Conservation (phyloP, 1,139 yeast species). For the Taphrina wiesneri region DNA sequence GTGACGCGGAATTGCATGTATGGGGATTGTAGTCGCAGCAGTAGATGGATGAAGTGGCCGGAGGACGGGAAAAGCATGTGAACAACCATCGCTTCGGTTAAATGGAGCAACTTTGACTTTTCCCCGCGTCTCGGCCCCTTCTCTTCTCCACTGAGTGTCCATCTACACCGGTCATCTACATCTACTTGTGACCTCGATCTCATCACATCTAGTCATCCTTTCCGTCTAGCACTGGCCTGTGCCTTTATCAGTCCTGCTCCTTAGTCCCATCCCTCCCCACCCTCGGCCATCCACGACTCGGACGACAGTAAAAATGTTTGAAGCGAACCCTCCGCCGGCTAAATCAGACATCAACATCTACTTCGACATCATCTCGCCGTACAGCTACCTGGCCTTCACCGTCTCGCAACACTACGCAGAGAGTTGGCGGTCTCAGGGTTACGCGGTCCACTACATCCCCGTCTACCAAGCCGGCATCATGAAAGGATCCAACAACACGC, state of each 20-base stretch:
- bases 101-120: neutral
- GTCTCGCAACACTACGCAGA: conserved; percentile 4
- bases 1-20: too few species aligned
- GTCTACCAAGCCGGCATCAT: conserved; percentile 8
- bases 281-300: too few species aligned
- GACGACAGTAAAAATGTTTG: conserved; percentile 1
- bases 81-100: neutral
- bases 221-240: too few species aligned
- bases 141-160: neutral
- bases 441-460: conserved; percentile 21
- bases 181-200: too few species aligned
- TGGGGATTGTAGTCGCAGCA: neutral
- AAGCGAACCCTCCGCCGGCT: conserved; percentile 9
- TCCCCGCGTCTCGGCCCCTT: neutral
- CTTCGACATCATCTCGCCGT: conserved; percentile 20
- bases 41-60: neutral
- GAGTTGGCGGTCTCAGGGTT: conserved; percentile 15
- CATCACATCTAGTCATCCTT: too few species aligned
- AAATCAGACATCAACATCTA: conserved; percentile 16
- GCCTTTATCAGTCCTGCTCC: too few species aligned
- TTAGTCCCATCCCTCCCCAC: too few species aligned
- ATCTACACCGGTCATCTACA: neutral
- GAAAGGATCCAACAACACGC: conserved; percentile 5
- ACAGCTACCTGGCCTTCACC: conserved; percentile 12
- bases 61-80: neutral